phyloP scores from a whole-genome alignment of 352 stramenopile species.

The Globisporangium sylvaticum region DNA sequence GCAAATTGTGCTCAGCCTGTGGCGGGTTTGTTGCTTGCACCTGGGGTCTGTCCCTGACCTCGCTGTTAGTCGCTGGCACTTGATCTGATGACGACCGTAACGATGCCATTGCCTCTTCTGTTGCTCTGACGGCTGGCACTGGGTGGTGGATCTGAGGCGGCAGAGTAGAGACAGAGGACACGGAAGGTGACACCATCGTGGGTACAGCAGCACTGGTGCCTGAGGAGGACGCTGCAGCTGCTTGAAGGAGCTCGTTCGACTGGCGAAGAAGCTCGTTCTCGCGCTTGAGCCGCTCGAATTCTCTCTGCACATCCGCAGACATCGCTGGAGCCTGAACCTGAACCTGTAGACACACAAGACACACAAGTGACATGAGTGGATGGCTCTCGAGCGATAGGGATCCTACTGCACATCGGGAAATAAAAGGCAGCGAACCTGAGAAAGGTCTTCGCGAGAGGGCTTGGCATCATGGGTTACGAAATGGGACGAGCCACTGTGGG shows the following conservation, averaged over 20 bases:
- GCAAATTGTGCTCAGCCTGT: not conserved
- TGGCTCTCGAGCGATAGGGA: no score
- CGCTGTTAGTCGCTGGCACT: not conserved
- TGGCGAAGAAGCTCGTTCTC: slow-evolving; percentile 62
- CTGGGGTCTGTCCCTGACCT: not conserved
- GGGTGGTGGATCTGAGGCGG: not conserved
- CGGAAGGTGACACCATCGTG: not conserved
- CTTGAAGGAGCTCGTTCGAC: slow-evolving; percentile 63
- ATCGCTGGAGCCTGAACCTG: slow-evolving; percentile 12
- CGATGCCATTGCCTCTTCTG: not conserved
- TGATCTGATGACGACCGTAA: not conserved
- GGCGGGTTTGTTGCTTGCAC: not conserved
- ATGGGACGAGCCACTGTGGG: not conserved
- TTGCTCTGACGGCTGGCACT: not conserved
- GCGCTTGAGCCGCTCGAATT: slow-evolving; percentile 61
- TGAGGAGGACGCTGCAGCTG: slow-evolving; percentile 9
- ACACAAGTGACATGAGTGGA: no score
- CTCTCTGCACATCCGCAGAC: slow-evolving; percentile 36
- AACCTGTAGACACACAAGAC: not conserved
- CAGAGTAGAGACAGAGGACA: not conserved
- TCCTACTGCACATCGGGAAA: no score
- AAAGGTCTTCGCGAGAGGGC: not conserved
- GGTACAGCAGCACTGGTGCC: not conserved
- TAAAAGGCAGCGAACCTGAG: not conserved
- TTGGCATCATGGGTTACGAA: not conserved